Evolutionary conservation across 495 filamentous ascomycete species (phyloP), one percentile per base, ranked within the genome.

Genomic region (Talaromyces stipitatus): DNA sequence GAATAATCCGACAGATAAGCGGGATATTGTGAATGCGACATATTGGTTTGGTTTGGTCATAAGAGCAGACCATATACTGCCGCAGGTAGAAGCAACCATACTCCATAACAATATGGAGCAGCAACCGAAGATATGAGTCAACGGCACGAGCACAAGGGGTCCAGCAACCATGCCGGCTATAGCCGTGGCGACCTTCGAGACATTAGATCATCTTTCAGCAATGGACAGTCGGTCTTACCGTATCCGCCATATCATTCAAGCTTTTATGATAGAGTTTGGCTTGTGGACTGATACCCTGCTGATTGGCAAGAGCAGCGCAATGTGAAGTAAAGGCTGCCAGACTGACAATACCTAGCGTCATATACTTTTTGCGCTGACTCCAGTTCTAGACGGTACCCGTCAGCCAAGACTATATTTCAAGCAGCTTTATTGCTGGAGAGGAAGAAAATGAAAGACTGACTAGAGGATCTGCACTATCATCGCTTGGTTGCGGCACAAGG

Each of bases 1-100:
- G 53, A 64, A 67, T 48, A 63, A 57, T 32, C 69, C 68, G 27
- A 55, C 57, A 33, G 71, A 64, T 28, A 67, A 56, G 29, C 71
- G 63, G 4, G 71, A 69, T 6, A 71, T 54, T n/a, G 68, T 58
- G 38, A 72, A 72, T 28, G 58, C n/a, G 30, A 68, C 62, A 54
- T 70, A 72, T n/a, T 72, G 59, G 48, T 62, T 51, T 14, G 23
- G 18, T 12, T 54, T 26, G 14, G 67, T 72, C 65, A 69, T 69
- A 6, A 51, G 27, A 9, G 65, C 67, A 3, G 62, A 54, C 69
- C 69, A 72, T 9, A 70, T 60, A 27, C 55, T 48, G 54, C 61
- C 61, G 1, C 28, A 51, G n/a, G 67, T 27, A 29, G 48, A 29
- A 30, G 48, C 64, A 11, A 72, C 26, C 4, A 69, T 22, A 24